Percentiles rank a stretch among this genome's conserved stretches.
These are phyloP conservation scores for Cryptococcus sp. DNA, from an alignment of 1,284 basidiomycete genomes.

Conservation along the genomic window DNA sequence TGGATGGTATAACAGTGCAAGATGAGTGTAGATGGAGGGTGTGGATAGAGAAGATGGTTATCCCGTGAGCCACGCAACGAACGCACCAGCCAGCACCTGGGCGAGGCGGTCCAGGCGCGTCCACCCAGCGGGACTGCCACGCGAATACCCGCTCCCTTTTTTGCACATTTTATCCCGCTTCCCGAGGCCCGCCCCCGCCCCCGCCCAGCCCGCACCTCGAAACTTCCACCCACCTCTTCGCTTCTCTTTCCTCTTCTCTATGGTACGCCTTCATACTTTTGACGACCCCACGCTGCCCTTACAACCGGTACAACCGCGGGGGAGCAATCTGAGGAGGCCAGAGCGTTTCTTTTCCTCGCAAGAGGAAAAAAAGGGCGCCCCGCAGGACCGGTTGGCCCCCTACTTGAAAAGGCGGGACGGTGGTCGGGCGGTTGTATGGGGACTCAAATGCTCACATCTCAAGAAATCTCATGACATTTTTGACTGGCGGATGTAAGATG, in stretches of 20 bases:
- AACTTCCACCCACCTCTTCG: constrained; percentile 1
- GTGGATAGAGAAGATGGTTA: neutral
- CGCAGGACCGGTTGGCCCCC: constrained; percentile 25
- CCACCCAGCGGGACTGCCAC: neutral
- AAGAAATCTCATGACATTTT: neutral
- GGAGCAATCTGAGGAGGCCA: constrained; percentile 12
- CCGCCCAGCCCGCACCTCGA: neutral
- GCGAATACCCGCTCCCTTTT: constrained; percentile 11
- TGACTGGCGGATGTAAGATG: too few relatives aligned
- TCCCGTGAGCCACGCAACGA: too few relatives aligned
- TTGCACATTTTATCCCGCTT: constrained; percentile 16
- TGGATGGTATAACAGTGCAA: neutral
- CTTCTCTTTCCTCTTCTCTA: constrained; percentile 10
- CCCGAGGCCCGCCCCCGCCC: too few relatives aligned
- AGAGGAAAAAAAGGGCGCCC: constrained; percentile 17
- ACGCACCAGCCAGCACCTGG: neutral
- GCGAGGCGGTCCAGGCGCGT: constrained; percentile 14
- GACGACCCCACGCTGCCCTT: constrained; percentile 10
- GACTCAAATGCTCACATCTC: constrained; percentile 20
- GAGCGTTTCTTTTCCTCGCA: constrained; percentile 5
- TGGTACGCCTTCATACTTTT: constrained; percentile 20
- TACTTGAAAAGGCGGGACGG: neutral
- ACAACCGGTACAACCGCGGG: neutral
- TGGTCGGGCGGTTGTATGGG: constrained; percentile 27
- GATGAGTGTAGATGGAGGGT: neutral